Percentiles rank a stretch among this genome's conserved stretches.
These are phyloP conservation scores for Boletus edulis DNA, from an alignment of 768 basidiomycete genomes.

Conservation along the genomic window DNA sequence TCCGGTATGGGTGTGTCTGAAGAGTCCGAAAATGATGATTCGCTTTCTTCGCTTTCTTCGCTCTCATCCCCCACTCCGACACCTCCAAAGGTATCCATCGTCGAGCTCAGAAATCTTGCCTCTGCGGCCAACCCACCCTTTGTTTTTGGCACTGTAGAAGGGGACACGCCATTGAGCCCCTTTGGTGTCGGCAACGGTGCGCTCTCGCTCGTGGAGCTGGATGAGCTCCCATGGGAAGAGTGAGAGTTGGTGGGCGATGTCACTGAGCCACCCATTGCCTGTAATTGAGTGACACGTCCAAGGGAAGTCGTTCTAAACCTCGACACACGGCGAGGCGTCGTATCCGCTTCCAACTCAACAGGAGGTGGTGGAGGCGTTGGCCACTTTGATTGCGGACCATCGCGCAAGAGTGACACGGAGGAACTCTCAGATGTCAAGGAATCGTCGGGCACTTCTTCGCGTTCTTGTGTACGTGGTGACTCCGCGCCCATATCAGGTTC, in stretches of 20 bases:
- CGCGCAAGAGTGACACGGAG: constrained; percentile 18
- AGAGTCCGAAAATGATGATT: background rate
- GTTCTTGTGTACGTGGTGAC: constrained; percentile 9
- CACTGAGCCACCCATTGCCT: constrained; percentile 13
- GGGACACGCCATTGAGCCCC: constrained; percentile 7
- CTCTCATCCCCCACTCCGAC: constrained; percentile 12
- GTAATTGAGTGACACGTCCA: constrained; percentile 25
- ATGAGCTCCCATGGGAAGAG: constrained; percentile 37
- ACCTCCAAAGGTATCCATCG: constrained; percentile 40
- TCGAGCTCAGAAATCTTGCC: constrained; percentile 27
- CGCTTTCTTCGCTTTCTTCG: constrained; percentile 7
- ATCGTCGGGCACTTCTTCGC: constrained; percentile 10
- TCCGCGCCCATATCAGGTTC: background rate
- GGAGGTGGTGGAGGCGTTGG: constrained; percentile 32
- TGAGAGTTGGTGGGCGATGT: constrained; percentile 51
- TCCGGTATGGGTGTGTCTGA: background rate
- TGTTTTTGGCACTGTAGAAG: background rate
- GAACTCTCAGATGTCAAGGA: constrained; percentile 12
- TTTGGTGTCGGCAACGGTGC: constrained; percentile 17
- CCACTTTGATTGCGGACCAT: constrained; percentile 25
- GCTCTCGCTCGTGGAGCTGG: constrained; percentile 32
- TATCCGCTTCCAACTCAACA: constrained; percentile 23
- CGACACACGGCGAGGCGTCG: constrained; percentile 25
- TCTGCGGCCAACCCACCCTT: constrained; percentile 25
- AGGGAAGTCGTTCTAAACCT: constrained; percentile 30